Conservation (phyloP, 73 alveolate genomes). For the Breviolum minutum region DNA sequence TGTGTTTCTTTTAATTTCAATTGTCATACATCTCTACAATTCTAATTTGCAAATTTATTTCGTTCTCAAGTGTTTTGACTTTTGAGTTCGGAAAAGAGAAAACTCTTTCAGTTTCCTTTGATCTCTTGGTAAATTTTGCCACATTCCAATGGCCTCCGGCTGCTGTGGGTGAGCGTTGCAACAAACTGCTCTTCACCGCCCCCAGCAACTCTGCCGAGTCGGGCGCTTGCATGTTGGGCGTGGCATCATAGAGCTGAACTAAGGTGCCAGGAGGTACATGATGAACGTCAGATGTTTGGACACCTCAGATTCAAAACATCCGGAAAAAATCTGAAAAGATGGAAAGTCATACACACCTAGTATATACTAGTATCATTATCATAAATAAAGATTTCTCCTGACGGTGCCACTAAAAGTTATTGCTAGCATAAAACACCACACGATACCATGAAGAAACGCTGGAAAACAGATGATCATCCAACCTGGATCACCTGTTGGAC, state of each 20-base stretch:
- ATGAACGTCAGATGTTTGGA: neutral
- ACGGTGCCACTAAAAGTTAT: neutral
- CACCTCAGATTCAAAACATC: neutral
- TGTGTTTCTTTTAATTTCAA: no score
- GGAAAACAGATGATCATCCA: no score
- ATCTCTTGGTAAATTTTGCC: no score
- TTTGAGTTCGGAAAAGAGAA: no score
- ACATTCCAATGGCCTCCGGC: neutral
- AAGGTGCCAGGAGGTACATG: neutral
- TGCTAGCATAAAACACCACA: neutral
- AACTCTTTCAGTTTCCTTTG: no score
- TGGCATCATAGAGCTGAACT: constrained; percentile 39
- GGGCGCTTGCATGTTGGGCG: constrained; percentile 30
- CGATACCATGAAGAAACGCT: no score
- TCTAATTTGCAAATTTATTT: no score
- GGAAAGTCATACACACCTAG: neutral
- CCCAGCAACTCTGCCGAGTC: neutral
- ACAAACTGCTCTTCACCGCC: constrained; percentile 16
- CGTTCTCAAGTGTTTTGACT: no score
- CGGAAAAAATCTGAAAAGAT: neutral
- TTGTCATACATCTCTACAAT: no score
- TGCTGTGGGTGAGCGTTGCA: neutral
- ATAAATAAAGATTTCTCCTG: neutral
- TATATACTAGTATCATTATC: neutral
- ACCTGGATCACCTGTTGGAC: no score